Conservation (phyloP, 495 filamentous ascomycete species). For the Aspergillus nidulans region DNA sequence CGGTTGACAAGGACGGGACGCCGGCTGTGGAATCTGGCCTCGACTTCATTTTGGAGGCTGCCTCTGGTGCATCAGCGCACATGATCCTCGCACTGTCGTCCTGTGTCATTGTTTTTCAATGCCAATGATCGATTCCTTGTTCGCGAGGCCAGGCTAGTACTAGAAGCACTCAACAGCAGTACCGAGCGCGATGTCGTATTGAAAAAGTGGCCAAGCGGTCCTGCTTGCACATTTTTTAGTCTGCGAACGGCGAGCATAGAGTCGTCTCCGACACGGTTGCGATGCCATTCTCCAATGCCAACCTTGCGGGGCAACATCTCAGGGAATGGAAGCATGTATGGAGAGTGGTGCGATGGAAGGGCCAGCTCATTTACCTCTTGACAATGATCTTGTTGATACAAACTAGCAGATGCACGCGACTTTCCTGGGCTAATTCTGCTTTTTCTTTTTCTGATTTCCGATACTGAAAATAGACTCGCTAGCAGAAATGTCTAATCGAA, state of each 20-base stretch:
- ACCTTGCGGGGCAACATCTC: slow-evolving; percentile 4
- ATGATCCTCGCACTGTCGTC: background rate
- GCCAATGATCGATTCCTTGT: background rate
- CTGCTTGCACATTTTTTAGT: slow-evolving; percentile 23
- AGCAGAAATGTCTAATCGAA: slow-evolving; percentile 13
- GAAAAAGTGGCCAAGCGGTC: slow-evolving; percentile 10
- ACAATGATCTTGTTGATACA: background rate
- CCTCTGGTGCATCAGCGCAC: background rate
- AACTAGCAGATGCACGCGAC: slow-evolving; percentile 3
- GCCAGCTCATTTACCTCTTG: slow-evolving; percentile 5
- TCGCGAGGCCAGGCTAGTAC: background rate
- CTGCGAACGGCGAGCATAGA: slow-evolving; percentile 14
- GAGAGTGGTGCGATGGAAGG: background rate
- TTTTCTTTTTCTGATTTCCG: slow-evolving; percentile 6
- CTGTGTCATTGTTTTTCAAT: background rate
- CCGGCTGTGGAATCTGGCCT: background rate
- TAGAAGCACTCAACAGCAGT: slow-evolving; percentile 1
- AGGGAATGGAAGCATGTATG: background rate
- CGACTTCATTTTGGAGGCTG: background rate
- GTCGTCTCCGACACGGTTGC: slow-evolving; percentile 9
- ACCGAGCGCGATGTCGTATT: slow-evolving; percentile 11
- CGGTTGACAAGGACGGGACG: slow-evolving; percentile 23
- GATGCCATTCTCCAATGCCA: slow-evolving; percentile 1
- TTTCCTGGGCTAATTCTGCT: background rate
- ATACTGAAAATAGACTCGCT: slow-evolving; percentile 6